Percentiles rank a stretch among this genome's conserved stretches.
Evolutionary conservation across 2,329 filamentous ascomycete genomes (phyloP).

Genomic region (Colletotrichum neosansevieriae): DNA sequence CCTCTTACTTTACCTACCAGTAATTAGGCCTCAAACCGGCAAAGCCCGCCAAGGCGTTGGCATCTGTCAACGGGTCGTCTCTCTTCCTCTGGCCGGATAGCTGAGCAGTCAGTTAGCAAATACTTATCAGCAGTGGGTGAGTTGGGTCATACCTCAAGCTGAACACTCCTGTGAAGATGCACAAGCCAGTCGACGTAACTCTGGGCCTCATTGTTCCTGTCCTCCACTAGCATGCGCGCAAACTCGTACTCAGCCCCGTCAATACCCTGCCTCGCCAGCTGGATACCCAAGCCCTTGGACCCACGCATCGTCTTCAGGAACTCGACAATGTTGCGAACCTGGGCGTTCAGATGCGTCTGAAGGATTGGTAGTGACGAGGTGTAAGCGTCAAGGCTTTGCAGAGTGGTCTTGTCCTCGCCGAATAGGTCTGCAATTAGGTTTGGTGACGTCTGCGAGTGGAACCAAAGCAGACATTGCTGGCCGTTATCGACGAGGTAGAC

Average conservation of each 20-base stretch:
- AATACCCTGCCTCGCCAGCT: constrained; percentile 90
- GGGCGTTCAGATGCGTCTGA: constrained; percentile 92
- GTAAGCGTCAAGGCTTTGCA: constrained; percentile 86
- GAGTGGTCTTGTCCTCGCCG: constrained; percentile 76
- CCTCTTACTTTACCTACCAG: constrained; percentile 58
- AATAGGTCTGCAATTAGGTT: constrained; percentile 93
- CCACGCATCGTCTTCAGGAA: constrained; percentile 85
- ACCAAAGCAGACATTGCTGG: constrained; percentile 90
- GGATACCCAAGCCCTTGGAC: constrained; percentile 88
- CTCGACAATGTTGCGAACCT: constrained; percentile 92
- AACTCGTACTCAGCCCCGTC: constrained; percentile 98
- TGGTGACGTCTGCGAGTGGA: constrained; percentile 91
- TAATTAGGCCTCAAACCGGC: constrained; percentile 70
- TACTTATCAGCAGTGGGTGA: neutral
- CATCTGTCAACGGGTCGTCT: constrained; percentile 67
- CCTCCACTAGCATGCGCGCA: constrained; percentile 89
- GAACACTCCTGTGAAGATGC: constrained; percentile 91
- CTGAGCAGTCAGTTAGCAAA: constrained; percentile 52
- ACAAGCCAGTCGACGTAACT: constrained; percentile 99
- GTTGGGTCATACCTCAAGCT: constrained; percentile 76
- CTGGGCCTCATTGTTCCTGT: constrained; percentile 96
- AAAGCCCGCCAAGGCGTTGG: constrained; percentile 65
- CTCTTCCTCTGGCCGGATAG: constrained; percentile 78
- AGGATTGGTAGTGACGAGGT: constrained; percentile 83
- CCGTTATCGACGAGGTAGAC: constrained; percentile 97